Evolutionary conservation across 306 rosid species (phyloP).

Genomic region (Vigna reflexopilosa): DNA sequence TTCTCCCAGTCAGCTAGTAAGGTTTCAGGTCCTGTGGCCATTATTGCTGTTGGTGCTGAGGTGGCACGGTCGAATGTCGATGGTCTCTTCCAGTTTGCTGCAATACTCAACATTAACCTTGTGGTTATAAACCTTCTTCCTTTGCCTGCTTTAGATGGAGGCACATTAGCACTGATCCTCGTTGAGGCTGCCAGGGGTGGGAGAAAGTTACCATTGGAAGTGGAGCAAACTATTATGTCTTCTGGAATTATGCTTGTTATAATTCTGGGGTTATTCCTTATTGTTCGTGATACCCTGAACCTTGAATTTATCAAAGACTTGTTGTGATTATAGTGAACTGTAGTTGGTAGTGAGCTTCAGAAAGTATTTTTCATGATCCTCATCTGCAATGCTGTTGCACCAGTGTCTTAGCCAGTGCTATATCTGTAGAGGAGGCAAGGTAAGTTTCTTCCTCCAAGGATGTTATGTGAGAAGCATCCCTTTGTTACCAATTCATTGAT

Average conservation of each 20-base stretch:
- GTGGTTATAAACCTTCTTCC: constrained; percentile 94
- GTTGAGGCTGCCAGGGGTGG: constrained; percentile 97
- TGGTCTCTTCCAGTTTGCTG: constrained; percentile 91
- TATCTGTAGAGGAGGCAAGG: constrained; percentile 41
- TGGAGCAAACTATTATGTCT: constrained; percentile 93
- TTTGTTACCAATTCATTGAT: constrained; percentile 48
- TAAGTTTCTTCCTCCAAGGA: constrained; percentile 50
- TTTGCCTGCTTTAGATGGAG: constrained; percentile 91
- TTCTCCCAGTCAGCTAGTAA: constrained; percentile 89
- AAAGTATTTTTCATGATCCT: constrained; percentile 36
- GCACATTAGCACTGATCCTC: constrained; percentile 82
- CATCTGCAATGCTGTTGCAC: constrained; percentile 47
- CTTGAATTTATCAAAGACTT: constrained; percentile 86
- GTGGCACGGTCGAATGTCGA: constrained; percentile 85
- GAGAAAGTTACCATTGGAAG: constrained; percentile 83
- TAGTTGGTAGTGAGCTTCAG: constrained; percentile 40
- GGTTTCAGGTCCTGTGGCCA: constrained; percentile 96
- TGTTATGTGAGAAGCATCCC: constrained; percentile 43
- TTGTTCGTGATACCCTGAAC: constrained; percentile 87
- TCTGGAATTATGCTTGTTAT: constrained; percentile 88
- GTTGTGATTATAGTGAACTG: constrained; percentile 53
- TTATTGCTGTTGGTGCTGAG: constrained; percentile 94
- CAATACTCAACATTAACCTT: constrained; percentile 82
- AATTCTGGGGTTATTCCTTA: constrained; percentile 82
- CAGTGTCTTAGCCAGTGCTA: constrained; percentile 40